phyloP scores from a whole-genome alignment of 805 yeast genomes.

The Saccharomycopsis babjevae region DNA sequence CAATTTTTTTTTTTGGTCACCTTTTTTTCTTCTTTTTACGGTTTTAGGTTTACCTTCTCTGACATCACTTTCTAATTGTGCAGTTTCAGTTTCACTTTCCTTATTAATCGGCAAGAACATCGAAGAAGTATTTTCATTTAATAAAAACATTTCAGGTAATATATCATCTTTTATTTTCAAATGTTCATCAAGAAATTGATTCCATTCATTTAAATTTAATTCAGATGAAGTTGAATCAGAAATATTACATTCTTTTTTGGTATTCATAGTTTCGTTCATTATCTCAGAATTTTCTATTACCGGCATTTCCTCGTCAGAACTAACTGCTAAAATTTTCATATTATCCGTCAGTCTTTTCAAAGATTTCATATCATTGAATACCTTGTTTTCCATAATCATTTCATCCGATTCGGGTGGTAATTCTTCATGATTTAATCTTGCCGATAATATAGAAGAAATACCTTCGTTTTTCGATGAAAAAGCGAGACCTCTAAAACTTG shows the following conservation, averaged over 20 bases:
- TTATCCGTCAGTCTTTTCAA: not conserved
- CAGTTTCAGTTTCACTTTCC: not conserved
- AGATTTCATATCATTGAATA: not conserved
- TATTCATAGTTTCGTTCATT: not conserved
- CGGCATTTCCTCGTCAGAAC: not conserved
- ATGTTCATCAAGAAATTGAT: not conserved
- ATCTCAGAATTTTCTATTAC: not conserved
- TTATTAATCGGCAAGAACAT: not conserved
- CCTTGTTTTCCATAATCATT: not conserved
- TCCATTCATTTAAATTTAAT: not conserved
- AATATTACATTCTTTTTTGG: not conserved
- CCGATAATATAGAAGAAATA: not conserved
- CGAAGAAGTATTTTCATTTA: not conserved
- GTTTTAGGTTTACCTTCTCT: not conserved
- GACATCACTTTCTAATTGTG: not conserved
- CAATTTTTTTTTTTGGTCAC: not conserved
- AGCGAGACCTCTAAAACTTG: not conserved
- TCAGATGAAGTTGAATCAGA: not conserved
- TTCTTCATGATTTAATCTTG: not conserved
- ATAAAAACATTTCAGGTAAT: not conserved
- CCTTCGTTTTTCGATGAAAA: not conserved
- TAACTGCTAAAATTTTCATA: not conserved
- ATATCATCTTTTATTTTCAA: not conserved
- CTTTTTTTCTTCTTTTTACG: not conserved
- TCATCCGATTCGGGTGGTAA: not conserved